Evolutionary conservation across 192 early-diverging fungal species (phyloP).

Genomic region (Gaertneriomyces semiglobifer): DNA sequence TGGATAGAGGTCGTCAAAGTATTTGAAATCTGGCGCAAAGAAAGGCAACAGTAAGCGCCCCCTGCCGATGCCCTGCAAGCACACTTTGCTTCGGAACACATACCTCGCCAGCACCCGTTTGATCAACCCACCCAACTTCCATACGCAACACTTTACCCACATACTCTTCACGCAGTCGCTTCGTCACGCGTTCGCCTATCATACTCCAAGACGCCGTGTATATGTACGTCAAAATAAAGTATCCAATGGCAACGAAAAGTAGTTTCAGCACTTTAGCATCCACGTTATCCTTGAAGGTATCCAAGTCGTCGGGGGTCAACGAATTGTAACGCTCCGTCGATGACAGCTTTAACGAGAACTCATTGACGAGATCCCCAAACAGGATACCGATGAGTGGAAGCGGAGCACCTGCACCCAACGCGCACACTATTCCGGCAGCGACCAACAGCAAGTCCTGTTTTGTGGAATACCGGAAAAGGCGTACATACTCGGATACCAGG

Average conservation of each 20-base stretch:
- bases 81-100: neutral
- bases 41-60: neutral
- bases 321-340: neutral
- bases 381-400: slow-evolving; percentile 14
- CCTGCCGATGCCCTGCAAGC: too few relatives aligned
- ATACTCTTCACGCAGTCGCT: neutral
- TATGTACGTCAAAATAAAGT: slow-evolving; percentile 4
- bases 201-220: slow-evolving; percentile 12
- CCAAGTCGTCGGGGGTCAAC: neutral
- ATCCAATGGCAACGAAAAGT: slow-evolving; percentile 1
- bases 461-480: slow-evolving; percentile 6
- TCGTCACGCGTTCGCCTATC: slow-evolving; percentile 6
- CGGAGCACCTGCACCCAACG: slow-evolving; percentile 1
- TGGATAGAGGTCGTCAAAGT: slow-evolving; percentile 14
- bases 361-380: slow-evolving; percentile 11
- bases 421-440: slow-evolving; percentile 2
- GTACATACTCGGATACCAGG: neutral
- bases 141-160: neutral
- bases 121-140: neutral
- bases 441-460: slow-evolving; percentile 1
- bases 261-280: neutral
- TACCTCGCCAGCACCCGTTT: slow-evolving; percentile 5
- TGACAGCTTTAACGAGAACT: slow-evolving; percentile 1
- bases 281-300: neutral
- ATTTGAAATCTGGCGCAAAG: neutral